A percentile compares a stretch with the other conserved stretches of the same genome.
Evolutionary conservation across 768 basidiomycete species (phyloP).

Genomic region (Rhodosporidiobolus odoratus): DNA sequence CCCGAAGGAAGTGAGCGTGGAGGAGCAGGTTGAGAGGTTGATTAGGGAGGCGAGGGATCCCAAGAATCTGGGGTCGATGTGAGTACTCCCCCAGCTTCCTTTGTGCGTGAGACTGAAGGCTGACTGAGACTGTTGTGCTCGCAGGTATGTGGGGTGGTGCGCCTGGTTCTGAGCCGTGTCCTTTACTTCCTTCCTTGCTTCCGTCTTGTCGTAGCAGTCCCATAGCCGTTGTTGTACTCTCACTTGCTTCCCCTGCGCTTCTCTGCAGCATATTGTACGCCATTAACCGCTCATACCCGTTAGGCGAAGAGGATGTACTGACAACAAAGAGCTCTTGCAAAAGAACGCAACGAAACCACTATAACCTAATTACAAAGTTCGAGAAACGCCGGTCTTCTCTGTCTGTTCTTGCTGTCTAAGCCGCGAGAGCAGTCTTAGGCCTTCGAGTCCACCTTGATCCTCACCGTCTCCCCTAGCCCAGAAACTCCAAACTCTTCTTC

Average conservation of each 20-base stretch:
- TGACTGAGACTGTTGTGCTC: background rate
- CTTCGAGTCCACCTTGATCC: constrained; percentile 28
- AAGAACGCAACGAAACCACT: too few relatives aligned
- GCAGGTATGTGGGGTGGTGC: constrained; percentile 21
- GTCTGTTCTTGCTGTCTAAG: too few relatives aligned
- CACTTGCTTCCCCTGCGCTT: background rate
- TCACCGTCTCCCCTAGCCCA: constrained; percentile 59
- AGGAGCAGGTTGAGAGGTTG: constrained; percentile 81
- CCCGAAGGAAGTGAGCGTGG: constrained; percentile 63
- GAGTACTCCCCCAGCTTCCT: constrained; percentile 69
- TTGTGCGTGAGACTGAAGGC: too few relatives aligned
- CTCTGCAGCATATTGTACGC: background rate
- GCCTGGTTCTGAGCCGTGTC: constrained; percentile 18
- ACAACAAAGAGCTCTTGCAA: too few relatives aligned
- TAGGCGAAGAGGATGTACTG: too few relatives aligned
- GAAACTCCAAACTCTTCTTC: constrained; percentile 57
- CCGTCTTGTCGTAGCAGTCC: background rate
- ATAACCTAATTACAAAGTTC: too few relatives aligned
- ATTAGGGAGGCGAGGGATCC: constrained; percentile 80
- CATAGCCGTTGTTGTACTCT: background rate
- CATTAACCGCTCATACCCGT: too few relatives aligned
- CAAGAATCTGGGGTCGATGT: constrained; percentile 76
- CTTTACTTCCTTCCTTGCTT: background rate
- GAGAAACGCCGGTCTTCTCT: too few relatives aligned
- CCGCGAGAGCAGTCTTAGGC: too few relatives aligned